Evolutionary conservation across 2,329 filamentous ascomycete species (phyloP).

Genomic region (Diaporthe sp.): DNA sequence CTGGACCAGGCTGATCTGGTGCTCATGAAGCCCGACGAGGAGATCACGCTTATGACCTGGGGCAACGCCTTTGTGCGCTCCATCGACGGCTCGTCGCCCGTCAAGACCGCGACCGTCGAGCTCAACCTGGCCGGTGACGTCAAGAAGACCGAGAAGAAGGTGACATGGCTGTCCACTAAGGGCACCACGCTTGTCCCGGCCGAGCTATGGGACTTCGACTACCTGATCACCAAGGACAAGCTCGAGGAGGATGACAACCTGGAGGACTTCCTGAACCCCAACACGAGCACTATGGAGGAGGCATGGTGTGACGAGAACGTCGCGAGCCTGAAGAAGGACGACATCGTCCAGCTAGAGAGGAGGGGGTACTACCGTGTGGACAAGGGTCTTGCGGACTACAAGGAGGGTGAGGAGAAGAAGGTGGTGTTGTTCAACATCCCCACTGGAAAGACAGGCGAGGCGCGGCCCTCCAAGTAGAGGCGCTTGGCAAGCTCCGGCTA

Average conservation of each 20-base stretch:
- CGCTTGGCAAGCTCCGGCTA: background rate
- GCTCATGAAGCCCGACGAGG: constrained; percentile 85
- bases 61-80: constrained; percentile 87
- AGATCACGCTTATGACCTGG: constrained; percentile 98
- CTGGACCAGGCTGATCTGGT: constrained; percentile 90
- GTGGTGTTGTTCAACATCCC: constrained; percentile 71
- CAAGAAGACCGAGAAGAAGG: constrained; percentile 96
- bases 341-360: constrained; percentile 95
- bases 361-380: constrained; percentile 94
- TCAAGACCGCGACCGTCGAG: constrained; percentile 82
- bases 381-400: constrained; percentile 67
- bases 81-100: constrained; percentile 69
- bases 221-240: constrained; percentile 95
- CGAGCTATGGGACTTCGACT: constrained; percentile 94
- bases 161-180: constrained; percentile 89
- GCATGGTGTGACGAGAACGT: constrained; percentile 88
- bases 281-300: constrained; percentile 81
- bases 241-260: constrained; percentile 89
- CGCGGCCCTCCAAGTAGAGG: constrained; percentile 24
- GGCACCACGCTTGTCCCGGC: constrained; percentile 83
- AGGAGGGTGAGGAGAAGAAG: constrained; percentile 65
- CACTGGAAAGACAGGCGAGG: constrained; percentile 61
- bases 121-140: constrained; percentile 94
- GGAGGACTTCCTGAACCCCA: constrained; percentile 84
- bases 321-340: constrained; percentile 81